phyloP scores from a whole-genome alignment of 192 early-diverging fungal genomes.

The Coemansia biformis region DNA sequence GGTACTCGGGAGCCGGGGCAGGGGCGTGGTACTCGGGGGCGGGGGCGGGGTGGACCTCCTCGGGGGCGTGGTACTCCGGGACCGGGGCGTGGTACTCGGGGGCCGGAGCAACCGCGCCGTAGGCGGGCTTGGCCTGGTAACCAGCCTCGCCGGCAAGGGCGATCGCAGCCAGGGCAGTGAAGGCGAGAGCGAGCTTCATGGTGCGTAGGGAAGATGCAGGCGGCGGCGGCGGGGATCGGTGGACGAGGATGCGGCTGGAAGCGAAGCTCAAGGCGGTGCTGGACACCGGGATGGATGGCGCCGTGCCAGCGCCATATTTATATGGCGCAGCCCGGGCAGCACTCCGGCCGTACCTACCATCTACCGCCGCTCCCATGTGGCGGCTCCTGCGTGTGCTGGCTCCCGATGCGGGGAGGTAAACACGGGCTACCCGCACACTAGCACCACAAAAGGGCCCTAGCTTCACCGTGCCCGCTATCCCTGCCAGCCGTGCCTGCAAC shows the following conservation, averaged over 20 bases:
- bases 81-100: conserved; percentile 5
- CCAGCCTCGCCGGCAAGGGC: conserved; percentile 22
- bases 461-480: too few species aligned
- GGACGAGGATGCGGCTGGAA: neutral
- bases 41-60: conserved; percentile 5
- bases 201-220: neutral
- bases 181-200: conserved; percentile 34
- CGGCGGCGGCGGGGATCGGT: neutral
- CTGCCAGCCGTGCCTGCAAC: too few species aligned
- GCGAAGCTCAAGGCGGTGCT: too few species aligned
- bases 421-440: too few species aligned
- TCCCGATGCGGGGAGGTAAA: too few species aligned
- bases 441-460: too few species aligned
- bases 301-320: too few species aligned
- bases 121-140: conserved; percentile 21
- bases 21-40: conserved; percentile 14
- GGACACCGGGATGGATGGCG: too few species aligned
- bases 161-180: conserved; percentile 22
- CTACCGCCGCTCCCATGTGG: too few species aligned
- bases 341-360: too few species aligned
- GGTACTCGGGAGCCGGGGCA: conserved; percentile 10
- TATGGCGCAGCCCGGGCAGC: too few species aligned
- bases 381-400: too few species aligned
- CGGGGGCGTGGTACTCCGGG: conserved; percentile 6
- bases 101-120: neutral